Evolutionary conservation across 352 stramenopile genomes (phyloP), one percentile per base, ranked within the genome.

Genomic region (Globisporangium barbulae): DNA sequence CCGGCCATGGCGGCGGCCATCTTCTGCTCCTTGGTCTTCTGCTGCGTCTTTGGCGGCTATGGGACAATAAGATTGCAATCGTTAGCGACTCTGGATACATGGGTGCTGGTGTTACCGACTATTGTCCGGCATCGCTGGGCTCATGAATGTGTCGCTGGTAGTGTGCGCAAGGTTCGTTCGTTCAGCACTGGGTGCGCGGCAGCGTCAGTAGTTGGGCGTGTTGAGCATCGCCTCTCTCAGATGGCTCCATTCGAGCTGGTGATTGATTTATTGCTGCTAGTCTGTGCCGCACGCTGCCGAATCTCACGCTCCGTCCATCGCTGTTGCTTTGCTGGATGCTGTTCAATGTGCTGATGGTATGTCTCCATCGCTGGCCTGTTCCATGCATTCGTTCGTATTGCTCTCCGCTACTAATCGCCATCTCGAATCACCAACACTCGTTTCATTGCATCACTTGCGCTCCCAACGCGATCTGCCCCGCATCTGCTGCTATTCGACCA

Each of bases 21-120:
- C 97, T 99, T 99, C 75, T 99, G 96, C 82, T 99, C 98, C 93
- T 99, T 99, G 69, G 97, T 99, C 93, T 99, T 99, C 83, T 99
- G 97, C 90, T 99, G 97, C 75, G 98, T 98, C 87, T 99, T 99
- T 68, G 97, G 97, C 70, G 97, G 97, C 97, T 93, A 66, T 53
- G 72, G 9, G 19, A 53, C 45, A 12, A 63, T 4, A 35, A 45
- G 2, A 56, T 21, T 30, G 7, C 17, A 19, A 37, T 22, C 13
- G 33, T 55, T 41, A 53, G 21, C 30, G n/a, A 54, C 22, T 21
- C 41, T 21, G 17, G 7, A 42, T 17, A 12, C 9, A 30, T 5
- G 22, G 1, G 0, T 9, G 4, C 19, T n/a, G 17, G 13, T 19
- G 1, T 1, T 17, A 13, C 19, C 33, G 47, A 22, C 42, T 48